Conservation (phyloP, 2,329 filamentous ascomycete genomes). For the Thelonectria olida region DNA sequence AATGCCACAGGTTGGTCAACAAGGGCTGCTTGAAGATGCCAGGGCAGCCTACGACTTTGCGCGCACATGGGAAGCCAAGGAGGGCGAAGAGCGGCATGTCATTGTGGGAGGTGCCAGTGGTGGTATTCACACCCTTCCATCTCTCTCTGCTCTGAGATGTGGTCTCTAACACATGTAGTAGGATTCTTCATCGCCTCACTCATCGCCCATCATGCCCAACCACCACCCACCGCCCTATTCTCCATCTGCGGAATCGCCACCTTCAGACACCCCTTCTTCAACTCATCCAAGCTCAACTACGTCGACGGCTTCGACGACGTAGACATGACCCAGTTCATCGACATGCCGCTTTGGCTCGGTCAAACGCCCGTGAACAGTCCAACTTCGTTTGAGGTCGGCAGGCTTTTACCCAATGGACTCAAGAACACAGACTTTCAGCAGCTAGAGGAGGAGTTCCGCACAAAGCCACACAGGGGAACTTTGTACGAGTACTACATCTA, state of each 20-base stretch:
- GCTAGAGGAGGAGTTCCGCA: background rate
- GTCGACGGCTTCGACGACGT: conserved; percentile 39
- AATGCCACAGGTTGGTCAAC: conserved; percentile 43
- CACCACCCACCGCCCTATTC: conserved; percentile 44
- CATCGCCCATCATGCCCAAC: conserved; percentile 41
- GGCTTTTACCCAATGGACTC: conserved; percentile 39
- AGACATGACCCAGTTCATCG: conserved; percentile 35
- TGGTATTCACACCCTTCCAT: conserved; percentile 32
- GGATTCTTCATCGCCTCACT: conserved; percentile 45
- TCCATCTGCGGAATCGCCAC: conserved; percentile 48
- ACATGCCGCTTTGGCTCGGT: conserved; percentile 37
- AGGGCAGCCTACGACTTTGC: conserved; percentile 45
- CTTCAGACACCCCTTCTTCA: conserved; percentile 48
- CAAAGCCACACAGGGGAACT: conserved; percentile 20
- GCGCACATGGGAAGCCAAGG: conserved; percentile 25
- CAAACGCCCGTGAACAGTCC: conserved; percentile 21
- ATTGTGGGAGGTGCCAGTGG: conserved; percentile 47
- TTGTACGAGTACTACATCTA: conserved; percentile 48
- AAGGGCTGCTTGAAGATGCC: conserved; percentile 43
- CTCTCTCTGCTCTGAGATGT: background rate
- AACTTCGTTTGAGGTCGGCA: conserved; percentile 38
- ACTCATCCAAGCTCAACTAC: conserved; percentile 43
- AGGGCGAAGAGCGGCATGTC: conserved; percentile 35
- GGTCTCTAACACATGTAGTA: conserved; percentile 6
- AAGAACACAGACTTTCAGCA: conserved; percentile 36